Conservation (phyloP, 2,329 filamentous ascomycete genomes). For the Neoscytalidium dimidiatum region DNA sequence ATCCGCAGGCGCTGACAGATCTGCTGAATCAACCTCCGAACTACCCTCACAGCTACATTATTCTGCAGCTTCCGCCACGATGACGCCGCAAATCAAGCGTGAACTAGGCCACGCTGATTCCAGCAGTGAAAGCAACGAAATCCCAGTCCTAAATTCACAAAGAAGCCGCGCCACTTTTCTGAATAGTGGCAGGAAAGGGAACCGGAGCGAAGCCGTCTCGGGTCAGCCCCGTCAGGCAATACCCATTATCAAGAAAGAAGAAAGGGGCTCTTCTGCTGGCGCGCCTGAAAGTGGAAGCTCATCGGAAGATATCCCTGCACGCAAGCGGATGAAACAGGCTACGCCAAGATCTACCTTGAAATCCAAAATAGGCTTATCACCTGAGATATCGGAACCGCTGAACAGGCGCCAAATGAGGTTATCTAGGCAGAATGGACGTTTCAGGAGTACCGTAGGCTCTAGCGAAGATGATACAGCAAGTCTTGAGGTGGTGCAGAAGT, state of each 20-base stretch:
- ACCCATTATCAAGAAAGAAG: neutral
- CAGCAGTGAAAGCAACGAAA: neutral
- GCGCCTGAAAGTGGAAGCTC: constrained; percentile 19
- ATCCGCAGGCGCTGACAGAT: neutral
- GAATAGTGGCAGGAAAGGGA: neutral
- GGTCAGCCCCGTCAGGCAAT: neutral
- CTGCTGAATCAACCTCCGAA: neutral
- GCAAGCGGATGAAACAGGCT: neutral
- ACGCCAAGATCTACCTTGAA: neutral
- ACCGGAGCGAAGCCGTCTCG: neutral
- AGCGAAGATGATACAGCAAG: neutral
- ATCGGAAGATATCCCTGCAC: constrained; percentile 2
- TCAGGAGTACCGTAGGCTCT: neutral
- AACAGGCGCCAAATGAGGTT: neutral
- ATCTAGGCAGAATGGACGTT: neutral
- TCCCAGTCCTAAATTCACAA: neutral
- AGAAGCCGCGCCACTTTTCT: neutral
- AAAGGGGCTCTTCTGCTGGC: neutral
- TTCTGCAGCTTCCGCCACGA: neutral
- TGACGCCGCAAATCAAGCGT: neutral
- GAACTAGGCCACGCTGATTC: neutral
- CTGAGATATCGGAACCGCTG: too few species aligned
- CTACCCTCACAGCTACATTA: neutral
- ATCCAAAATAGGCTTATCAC: neutral
- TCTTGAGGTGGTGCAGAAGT: neutral